Evolutionary conservation across 2,329 filamentous ascomycete genomes (phyloP), one percentile per base, ranked within the genome.

Genomic region (Ophiostoma novo-ulmi): DNA sequence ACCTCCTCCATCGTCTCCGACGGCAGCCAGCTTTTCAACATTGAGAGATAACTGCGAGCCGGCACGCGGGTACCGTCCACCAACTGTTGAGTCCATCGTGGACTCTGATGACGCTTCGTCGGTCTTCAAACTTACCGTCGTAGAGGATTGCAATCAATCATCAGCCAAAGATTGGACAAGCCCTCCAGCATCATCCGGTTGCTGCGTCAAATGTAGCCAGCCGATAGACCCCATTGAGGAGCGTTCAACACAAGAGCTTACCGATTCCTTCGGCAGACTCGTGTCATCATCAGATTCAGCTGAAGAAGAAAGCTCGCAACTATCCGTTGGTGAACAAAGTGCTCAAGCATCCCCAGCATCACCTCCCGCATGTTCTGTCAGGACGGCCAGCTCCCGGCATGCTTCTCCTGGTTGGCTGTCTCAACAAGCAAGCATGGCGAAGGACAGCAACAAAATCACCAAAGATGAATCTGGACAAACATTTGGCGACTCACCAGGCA

Each of bases 21-120:
- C 36, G 10, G 35, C 65, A 39, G 41, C 55, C 20, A 68, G 39
- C 14, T n/a, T 13, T 0, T 65, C 58, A 3, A 44, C 63, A 13
- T 20, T 39, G 36, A 65, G 8, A 22, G 8, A 20, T 41, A 66
- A 44, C 66, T 14, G 1, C 58, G 11, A 11, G 26, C n/a, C 17
- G 36, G 17, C 20, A 44, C 38, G 64, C 3, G 67, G 71, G 1
- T 73, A 74, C 64, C 69, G 44, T 1, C 71, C 70, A 1, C 73
- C 72, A 1, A 72, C 71, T 2, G 73, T 74, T 5, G 73, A 73
- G 22, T 72, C 73, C 6, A 69, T 73, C 10, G 10, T 68, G 3
- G 73, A 73, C 13, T 69, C 70, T n/a, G 71, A 71, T 36, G 41
- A 58, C 13, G 65, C 69, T 20, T 36, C 35, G 14, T 64, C 61